phyloP scores from a whole-genome alignment of 2,329 filamentous ascomycete species.

The Lomentospora prolificans region DNA sequence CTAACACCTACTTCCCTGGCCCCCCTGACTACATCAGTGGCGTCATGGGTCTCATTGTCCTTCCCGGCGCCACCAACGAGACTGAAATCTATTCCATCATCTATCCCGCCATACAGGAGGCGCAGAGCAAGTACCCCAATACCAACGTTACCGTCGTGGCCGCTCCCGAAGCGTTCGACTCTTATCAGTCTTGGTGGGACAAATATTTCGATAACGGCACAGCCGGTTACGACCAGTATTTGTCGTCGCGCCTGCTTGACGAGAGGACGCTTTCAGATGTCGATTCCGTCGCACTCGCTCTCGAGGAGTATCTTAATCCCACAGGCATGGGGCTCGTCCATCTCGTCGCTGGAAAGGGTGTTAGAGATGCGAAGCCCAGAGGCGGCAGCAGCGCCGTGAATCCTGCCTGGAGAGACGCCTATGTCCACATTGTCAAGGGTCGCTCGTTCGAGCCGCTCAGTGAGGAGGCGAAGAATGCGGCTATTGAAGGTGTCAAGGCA shows the following conservation, averaged over 20 bases:
- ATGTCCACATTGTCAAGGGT: constrained; percentile 21
- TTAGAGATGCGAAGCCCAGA: constrained; percentile 30
- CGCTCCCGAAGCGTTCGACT: constrained; percentile 16
- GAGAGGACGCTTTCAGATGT: constrained; percentile 24
- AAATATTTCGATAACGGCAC: constrained; percentile 23
- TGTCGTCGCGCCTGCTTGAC: constrained; percentile 36
- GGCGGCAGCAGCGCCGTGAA: constrained; percentile 37
- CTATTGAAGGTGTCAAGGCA: constrained; percentile 17
- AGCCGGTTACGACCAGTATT: constrained; percentile 24
- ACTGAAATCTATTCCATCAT: background rate
- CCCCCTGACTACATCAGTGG: background rate
- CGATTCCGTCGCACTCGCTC: constrained; percentile 24
- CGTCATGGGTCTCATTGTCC: constrained; percentile 4
- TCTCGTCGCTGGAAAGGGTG: constrained; percentile 34
- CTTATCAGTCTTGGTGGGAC: constrained; percentile 27
- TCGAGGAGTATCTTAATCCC: constrained; percentile 23
- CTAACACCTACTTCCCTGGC: constrained; percentile 17
- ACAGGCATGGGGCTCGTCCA: constrained; percentile 21
- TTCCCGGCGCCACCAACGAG: background rate
- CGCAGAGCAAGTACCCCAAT: background rate
- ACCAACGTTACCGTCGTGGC: background rate
- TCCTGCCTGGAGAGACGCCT: constrained; percentile 40
- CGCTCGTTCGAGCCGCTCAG: constrained; percentile 10
- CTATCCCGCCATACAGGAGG: background rate
- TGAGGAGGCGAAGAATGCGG: constrained; percentile 10